Conservation (phyloP, 2,329 filamentous ascomycete species). For the Fusarium verticillioides region DNA sequence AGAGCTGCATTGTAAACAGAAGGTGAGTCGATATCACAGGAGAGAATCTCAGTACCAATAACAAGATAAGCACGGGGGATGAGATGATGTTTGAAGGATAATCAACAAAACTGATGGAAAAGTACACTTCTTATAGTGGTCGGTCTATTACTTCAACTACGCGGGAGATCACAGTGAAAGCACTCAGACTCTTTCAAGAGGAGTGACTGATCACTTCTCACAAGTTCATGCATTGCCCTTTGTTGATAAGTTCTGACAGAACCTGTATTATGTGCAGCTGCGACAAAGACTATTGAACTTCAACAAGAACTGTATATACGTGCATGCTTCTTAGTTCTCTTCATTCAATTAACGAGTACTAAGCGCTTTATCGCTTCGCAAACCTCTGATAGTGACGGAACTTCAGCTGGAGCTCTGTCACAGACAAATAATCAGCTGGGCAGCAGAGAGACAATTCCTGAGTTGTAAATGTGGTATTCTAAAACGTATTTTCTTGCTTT, state of each 20-base stretch:
- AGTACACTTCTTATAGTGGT: not conserved
- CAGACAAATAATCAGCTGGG: fast-evolving
- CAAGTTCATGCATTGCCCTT: fast-evolving
- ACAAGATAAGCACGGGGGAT: too few relatives aligned
- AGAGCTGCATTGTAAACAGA: too few relatives aligned
- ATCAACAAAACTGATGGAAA: not conserved
- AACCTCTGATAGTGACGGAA: not conserved
- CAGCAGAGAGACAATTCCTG: fast-evolving
- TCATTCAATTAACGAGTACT: not conserved
- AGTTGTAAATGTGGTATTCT: fast-evolving
- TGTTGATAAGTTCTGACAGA: not conserved
- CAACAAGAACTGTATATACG: not conserved
- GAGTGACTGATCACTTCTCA: not conserved
- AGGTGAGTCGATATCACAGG: too few relatives aligned
- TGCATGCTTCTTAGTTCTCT: not conserved
- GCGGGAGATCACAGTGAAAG: not conserved
- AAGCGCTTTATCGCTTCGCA: fast-evolving
- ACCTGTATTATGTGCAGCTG: fast-evolving
- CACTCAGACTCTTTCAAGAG: not conserved
- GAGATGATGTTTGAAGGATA: too few relatives aligned
- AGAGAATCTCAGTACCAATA: too few relatives aligned
- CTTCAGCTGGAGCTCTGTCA: fast-evolving
- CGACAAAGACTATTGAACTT: not conserved
- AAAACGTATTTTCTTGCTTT: fast-evolving
- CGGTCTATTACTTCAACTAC: not conserved